These are phyloP conservation scores for Colletotrichum somersetense DNA, from an alignment of 2,329 filamentous ascomycete genomes.

Conservation along the genomic window DNA sequence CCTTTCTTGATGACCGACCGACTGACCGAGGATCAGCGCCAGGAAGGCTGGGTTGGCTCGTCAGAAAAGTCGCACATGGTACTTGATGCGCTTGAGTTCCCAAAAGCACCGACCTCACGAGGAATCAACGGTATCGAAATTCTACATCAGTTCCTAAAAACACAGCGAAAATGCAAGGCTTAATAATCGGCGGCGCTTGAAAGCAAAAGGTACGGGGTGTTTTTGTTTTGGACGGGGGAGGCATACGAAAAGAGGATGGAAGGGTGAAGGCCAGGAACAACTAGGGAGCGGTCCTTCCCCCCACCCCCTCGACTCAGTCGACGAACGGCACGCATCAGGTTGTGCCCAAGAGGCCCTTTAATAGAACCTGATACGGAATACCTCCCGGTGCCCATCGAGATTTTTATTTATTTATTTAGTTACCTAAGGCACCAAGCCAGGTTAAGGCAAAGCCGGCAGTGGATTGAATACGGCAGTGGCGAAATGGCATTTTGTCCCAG, in stretches of 20 bases:
- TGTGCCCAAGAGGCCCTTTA: constrained; percentile 27
- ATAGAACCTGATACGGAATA: constrained; percentile 24
- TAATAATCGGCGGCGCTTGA: background rate
- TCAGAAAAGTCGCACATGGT: background rate
- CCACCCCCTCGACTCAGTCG: constrained; percentile 19
- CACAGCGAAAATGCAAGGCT: background rate
- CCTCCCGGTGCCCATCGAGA: constrained; percentile 26
- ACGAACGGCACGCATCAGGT: constrained; percentile 26
- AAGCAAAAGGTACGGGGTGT: background rate
- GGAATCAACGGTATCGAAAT: too few species aligned
- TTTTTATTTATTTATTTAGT: constrained; percentile 19
- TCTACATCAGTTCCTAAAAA: too few species aligned
- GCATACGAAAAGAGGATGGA: background rate
- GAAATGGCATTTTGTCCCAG: background rate
- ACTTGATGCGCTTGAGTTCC: constrained; percentile 12
- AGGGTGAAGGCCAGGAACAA: constrained; percentile 3
- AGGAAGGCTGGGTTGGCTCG: constrained; percentile 21
- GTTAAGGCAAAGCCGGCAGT: constrained; percentile 26
- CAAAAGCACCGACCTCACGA: background rate
- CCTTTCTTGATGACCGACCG: constrained; percentile 4
- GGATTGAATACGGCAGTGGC: background rate
- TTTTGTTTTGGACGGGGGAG: background rate
- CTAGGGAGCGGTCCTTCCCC: background rate
- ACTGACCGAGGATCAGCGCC: constrained; percentile 3
- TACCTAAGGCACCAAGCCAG: constrained; percentile 23